Evolutionary conservation across 2,329 filamentous ascomycete genomes (phyloP).

Genomic region (Escovopsis sp.): DNA sequence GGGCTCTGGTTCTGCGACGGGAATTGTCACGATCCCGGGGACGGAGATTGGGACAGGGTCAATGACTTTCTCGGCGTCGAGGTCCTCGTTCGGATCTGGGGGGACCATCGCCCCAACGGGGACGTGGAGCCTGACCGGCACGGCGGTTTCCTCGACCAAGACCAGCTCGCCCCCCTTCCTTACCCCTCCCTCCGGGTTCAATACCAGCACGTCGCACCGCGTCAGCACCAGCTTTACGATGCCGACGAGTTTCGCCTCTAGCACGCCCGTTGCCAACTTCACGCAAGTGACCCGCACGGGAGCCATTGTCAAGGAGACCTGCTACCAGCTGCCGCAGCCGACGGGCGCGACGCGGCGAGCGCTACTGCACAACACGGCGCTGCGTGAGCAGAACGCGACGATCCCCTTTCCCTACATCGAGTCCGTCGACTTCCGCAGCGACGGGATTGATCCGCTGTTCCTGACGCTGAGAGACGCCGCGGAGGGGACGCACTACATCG

Average conservation of each 20-base stretch:
- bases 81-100: not conserved
- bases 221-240: constrained; percentile 1
- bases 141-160: not conserved
- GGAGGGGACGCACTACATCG: constrained; percentile 15
- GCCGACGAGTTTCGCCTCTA: constrained; percentile 1
- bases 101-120: not conserved
- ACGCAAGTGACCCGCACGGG: constrained; percentile 17
- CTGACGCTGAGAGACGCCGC: constrained; percentile 16
- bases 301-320: constrained; percentile 13
- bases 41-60: not conserved
- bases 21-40: not conserved
- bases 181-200: constrained; percentile 3
- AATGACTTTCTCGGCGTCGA: not conserved
- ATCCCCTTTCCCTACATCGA: constrained; percentile 23
- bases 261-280: constrained; percentile 17
- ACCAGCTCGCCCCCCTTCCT: constrained; percentile 4
- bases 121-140: constrained; percentile 1
- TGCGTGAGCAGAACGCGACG: constrained; percentile 14
- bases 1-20: not conserved
- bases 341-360: constrained; percentile 12
- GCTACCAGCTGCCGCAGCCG: constrained; percentile 15
- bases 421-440: constrained; percentile 18
- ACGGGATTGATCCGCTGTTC: constrained; percentile 18
- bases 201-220: constrained; percentile 1
- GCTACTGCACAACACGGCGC: constrained; percentile 16